A percentile compares a stretch with the other conserved stretches of the same genome.
Conservation (phyloP, 2,329 filamentous ascomycete genomes). For the Graphilbum fragrans region DNA sequence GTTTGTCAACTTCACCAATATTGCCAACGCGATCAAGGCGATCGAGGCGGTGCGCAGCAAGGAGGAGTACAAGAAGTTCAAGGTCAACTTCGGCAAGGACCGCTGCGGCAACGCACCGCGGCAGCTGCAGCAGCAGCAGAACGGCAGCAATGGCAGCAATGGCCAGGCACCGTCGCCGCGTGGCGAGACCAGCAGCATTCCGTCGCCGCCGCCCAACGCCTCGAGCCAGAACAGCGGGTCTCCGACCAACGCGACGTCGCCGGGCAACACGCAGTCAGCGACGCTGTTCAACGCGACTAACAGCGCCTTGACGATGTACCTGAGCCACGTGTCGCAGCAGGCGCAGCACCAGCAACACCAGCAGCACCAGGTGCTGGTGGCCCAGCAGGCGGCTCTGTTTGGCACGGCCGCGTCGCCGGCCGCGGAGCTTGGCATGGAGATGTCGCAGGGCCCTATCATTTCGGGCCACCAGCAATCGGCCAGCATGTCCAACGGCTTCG, state of each 20-base stretch:
- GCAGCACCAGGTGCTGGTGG: conserved; percentile 57
- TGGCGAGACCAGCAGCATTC: conserved; percentile 46
- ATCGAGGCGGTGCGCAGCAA: conserved; percentile 91
- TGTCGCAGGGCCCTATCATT: conserved; percentile 44
- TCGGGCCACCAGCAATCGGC: conserved; percentile 53
- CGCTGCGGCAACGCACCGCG: conserved; percentile 92
- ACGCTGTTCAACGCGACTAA: conserved; percentile 70
- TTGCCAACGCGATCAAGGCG: conserved; percentile 98
- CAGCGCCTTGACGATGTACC: conserved; percentile 88
- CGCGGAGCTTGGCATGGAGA: conserved; percentile 43
- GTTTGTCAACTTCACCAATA: conserved; percentile 99
- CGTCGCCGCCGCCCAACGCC: conserved; percentile 47
- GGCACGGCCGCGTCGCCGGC: conserved; percentile 54
- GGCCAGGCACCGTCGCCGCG: conserved; percentile 47
- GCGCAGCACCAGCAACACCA: conserved; percentile 64
- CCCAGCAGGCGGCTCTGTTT: conserved; percentile 73
- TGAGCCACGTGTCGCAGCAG: conserved; percentile 69
- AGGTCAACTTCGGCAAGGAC: conserved; percentile 99
- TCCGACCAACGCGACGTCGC: conserved; percentile 31
- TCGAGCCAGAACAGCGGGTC: conserved; percentile 46
- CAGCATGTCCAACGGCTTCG: conserved; percentile 53
- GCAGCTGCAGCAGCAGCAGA: conserved; percentile 51
- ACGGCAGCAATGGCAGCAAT: not conserved
- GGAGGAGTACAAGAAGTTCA: conserved; percentile 96
- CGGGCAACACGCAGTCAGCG: conserved; percentile 31